Conservation (phyloP, 495 filamentous ascomycete genomes). For the Tuber calosporum region DNA sequence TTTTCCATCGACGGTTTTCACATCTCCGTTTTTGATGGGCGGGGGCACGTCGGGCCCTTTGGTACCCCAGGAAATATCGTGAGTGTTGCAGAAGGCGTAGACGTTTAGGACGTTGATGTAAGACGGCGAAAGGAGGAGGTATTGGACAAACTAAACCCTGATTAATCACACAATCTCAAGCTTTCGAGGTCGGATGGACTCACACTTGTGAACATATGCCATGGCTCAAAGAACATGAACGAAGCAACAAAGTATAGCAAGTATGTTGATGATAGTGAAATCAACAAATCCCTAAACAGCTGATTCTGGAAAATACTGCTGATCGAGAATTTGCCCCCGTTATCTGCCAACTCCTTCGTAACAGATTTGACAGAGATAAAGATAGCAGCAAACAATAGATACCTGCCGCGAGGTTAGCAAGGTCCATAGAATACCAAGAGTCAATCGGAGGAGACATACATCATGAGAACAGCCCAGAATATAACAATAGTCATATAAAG, state of each 20-base stretch:
- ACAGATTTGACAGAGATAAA: slow-evolving; percentile 91
- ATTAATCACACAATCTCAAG: background rate
- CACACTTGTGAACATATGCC: slow-evolving; percentile 88
- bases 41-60: slow-evolving; percentile 90
- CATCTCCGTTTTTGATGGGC: slow-evolving; percentile 28
- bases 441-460: slow-evolving; percentile 48
- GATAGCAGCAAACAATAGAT: slow-evolving; percentile 87
- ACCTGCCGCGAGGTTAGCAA: slow-evolving; percentile 48
- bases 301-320: slow-evolving; percentile 71
- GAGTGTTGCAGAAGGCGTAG: slow-evolving; percentile 96
- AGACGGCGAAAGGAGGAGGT: slow-evolving; percentile 86
- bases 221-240: slow-evolving; percentile 94
- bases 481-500: slow-evolving; percentile 95
- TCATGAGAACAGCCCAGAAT: slow-evolving; percentile 94
- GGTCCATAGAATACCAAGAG: slow-evolving; percentile 3
- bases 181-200: slow-evolving; percentile 29
- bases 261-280: slow-evolving; percentile 87
- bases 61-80: slow-evolving; percentile 96
- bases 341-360: slow-evolving; percentile 53
- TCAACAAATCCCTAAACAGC: slow-evolving; percentile 86
- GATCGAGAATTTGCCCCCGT: slow-evolving; percentile 54
- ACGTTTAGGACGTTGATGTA: slow-evolving; percentile 97
- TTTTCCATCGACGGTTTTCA: slow-evolving; percentile 59
- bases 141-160: slow-evolving; percentile 69
- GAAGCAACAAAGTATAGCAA: slow-evolving; percentile 87